Conservation (phyloP, 2,329 filamentous ascomycete genomes). For the Raffaelea ambrosiae region DNA sequence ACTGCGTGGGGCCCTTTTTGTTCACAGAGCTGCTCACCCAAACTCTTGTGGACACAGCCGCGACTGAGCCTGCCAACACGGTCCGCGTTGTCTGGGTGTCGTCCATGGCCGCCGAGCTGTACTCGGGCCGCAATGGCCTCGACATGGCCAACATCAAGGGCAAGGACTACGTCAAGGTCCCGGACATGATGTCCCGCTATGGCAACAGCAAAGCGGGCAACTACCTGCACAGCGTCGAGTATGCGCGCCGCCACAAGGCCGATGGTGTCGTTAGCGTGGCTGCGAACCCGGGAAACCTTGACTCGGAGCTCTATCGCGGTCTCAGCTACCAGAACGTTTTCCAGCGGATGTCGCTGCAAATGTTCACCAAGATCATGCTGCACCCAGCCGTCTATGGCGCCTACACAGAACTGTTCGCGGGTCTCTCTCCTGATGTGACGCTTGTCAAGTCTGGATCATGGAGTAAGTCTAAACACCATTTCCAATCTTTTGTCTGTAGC, state of each 20-base stretch:
- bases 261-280: conserved; percentile 10
- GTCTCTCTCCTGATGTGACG: conserved; percentile 32
- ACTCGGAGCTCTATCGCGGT: conserved; percentile 26
- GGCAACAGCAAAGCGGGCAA: conserved; percentile 11
- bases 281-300: conserved; percentile 31
- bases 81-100: conserved; percentile 18
- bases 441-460: conserved; percentile 17
- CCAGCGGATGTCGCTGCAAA: conserved; percentile 7
- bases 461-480: background rate
- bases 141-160: conserved; percentile 12
- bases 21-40: conserved; percentile 18
- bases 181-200: conserved; percentile 3
- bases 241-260: conserved; percentile 7
- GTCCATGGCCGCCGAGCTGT: conserved; percentile 10
- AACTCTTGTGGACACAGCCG: conserved; percentile 12
- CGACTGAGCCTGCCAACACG: background rate
- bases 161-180: conserved; percentile 11
- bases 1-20: conserved; percentile 13
- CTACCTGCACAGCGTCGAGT: conserved; percentile 13
- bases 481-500: background rate
- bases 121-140: conserved; percentile 9
- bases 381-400: conserved; percentile 29
- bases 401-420: conserved; percentile 40
- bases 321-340: background rate
- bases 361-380: conserved; percentile 15